A percentile compares a stretch with the other conserved stretches of the same genome.
Conservation (phyloP, 805 yeast species). For the Nakazawaea holstii region DNA sequence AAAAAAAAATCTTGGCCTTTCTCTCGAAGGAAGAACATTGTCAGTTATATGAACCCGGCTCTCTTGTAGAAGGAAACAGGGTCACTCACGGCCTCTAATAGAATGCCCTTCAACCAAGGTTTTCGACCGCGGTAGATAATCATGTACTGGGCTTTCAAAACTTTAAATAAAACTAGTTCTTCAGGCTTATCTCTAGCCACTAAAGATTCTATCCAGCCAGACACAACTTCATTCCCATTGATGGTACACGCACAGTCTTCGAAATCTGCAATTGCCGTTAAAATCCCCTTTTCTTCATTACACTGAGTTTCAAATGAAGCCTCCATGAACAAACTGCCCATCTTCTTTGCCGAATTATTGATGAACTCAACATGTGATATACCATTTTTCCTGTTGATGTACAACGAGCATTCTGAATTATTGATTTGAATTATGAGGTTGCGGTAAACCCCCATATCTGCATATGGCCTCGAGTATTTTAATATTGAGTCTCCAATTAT, state of each 20-base stretch:
- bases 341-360: slow-evolving; percentile 21
- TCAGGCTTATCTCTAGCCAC: slow-evolving; percentile 18
- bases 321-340: slow-evolving; percentile 15
- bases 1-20: too few species aligned
- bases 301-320: slow-evolving; percentile 18
- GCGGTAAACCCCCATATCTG: slow-evolving; percentile 29
- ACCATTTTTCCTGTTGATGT: slow-evolving; percentile 26
- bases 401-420: slow-evolving; percentile 23
- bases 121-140: background rate
- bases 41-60: slow-evolving; percentile 1
- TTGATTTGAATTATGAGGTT: slow-evolving; percentile 38
- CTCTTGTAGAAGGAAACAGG: background rate
- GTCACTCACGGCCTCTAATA: slow-evolving; percentile 4
- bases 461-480: slow-evolving; percentile 40
- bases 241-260: slow-evolving; percentile 16
- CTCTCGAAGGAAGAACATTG: background rate
- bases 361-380: slow-evolving; percentile 18
- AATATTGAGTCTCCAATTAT: slow-evolving; percentile 16
- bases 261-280: slow-evolving; percentile 18
- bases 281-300: slow-evolving; percentile 14
- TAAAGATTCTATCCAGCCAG: slow-evolving; percentile 22
- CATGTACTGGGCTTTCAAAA: slow-evolving; percentile 40
- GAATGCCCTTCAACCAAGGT: background rate
- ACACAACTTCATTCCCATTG: slow-evolving; percentile 23
- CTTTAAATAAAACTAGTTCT: slow-evolving; percentile 36